Base-by-base conservation (phyloP, 805 yeast species). In the Wickerhamiella slavikovae region DNA sequence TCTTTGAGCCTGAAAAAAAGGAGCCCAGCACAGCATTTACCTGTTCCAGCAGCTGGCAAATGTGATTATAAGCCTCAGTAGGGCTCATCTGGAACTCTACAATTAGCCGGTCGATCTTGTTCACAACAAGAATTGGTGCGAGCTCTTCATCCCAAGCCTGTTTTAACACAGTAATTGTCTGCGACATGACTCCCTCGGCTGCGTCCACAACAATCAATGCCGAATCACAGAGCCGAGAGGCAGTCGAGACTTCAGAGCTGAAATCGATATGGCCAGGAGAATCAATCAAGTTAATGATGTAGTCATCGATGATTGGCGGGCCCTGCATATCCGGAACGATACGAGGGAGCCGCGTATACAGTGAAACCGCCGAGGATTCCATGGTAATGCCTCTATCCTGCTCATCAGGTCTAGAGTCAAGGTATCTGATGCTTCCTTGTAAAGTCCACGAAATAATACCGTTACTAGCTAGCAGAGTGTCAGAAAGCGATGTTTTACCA, bases 181-280 rank as follows among this genome's bases (percentile, higher is more conserved):
- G 99, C 0, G 96, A 83, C 45, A 95, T 83, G 0, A 89, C 96
- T 16, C 99, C 99, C 54, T 89, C 99, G 2, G 89, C 94, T 3
- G 79, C 95, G 51, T 89, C 99, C 2, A 89, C 93, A 11, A 89
- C 57, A 0, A 89, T 91, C 3, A 89, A 75, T 0, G 96, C 94
- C 26, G 96, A 96, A 48, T 89, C 99, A 56, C 96, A 89, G 25
- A 89, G 58, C 43, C 98, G 62, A 2, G 96, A 82, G 1, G 96
- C 93, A 0, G 94, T 78, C 17, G 93, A 78, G 0, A 89, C 99
- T 47, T 89, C 99, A 9, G 91, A 75, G 1, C 93, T 75, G 49
- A 89, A 89, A 53, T 89, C 99, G 35, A 89, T 80, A 44, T 89
- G 99, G n/a, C 99, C 99, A 0, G 99, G 99, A 0, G 96, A 85